Conservation (phyloP, 225 moss, liverwort and hornwort genomes). For the Thuidium tamariscinum region DNA sequence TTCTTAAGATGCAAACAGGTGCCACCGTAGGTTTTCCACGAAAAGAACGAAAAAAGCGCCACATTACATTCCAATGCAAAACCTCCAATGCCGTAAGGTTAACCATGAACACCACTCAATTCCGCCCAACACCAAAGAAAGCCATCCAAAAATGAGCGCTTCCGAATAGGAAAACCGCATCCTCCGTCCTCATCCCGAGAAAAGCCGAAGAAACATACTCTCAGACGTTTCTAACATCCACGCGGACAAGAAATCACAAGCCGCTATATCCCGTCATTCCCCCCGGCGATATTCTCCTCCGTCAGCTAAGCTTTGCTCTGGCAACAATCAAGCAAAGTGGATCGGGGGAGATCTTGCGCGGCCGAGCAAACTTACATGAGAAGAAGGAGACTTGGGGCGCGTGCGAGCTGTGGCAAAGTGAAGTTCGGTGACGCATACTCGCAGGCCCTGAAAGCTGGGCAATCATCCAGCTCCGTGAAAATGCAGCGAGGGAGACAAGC, state of each 20-base stretch:
- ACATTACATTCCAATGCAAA: neutral
- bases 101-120: neutral
- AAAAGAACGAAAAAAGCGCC: neutral
- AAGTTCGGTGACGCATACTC: neutral
- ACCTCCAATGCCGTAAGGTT: neutral
- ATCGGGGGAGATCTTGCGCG: neutral
- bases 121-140: neutral
- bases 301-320: neutral
- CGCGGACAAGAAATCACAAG: neutral
- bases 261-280: neutral
- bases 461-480: constrained; percentile 6
- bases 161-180: neutral
- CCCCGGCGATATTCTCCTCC: neutral
- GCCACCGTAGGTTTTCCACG: neutral
- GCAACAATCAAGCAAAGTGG: neutral
- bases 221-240: neutral
- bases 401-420: neutral
- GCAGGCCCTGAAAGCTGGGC: neutral
- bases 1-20: neutral
- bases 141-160: neutral
- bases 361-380: neutral
- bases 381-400: neutral
- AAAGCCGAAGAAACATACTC: neutral
- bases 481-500: neutral
- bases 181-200: neutral